Evolutionary conservation across 2,329 filamentous ascomycete genomes (phyloP).

Genomic region (Rhexocercosporidium sp.): DNA sequence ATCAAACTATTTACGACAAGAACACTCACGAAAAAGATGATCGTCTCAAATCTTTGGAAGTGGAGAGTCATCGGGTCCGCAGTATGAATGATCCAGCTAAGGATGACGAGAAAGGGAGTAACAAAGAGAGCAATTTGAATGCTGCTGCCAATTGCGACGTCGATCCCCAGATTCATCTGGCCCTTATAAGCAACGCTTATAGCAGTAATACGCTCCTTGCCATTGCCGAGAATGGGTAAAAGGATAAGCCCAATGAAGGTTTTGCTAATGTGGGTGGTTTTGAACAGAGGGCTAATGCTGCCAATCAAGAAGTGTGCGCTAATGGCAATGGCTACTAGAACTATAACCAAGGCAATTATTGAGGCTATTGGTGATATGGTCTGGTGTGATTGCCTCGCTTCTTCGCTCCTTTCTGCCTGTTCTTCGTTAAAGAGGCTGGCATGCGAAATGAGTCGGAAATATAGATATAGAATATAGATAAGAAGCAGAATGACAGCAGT

Average conservation of each 20-base stretch:
- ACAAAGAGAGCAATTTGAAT: slow-evolving; percentile 83
- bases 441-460: slow-evolving; percentile 79
- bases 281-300: slow-evolving; percentile 74
- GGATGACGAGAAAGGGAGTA: slow-evolving; percentile 68
- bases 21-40: slow-evolving; percentile 76
- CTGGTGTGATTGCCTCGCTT: background rate
- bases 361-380: background rate
- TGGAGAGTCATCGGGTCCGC: slow-evolving; percentile 72
- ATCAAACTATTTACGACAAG: slow-evolving; percentile 78
- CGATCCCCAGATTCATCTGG: slow-evolving; percentile 76
- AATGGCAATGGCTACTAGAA: background rate
- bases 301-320: slow-evolving; percentile 77
- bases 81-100: slow-evolving; percentile 65
- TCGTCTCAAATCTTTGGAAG: slow-evolving; percentile 81
- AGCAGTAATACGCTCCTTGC: slow-evolving; percentile 79
- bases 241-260: slow-evolving; percentile 80
- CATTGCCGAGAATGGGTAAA: slow-evolving; percentile 79
- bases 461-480: slow-evolving; percentile 77
- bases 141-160: slow-evolving; percentile 78
- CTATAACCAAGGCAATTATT: background rate
- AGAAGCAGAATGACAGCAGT: slow-evolving; percentile 76
- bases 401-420: slow-evolving; percentile 2
- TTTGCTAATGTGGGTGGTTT: slow-evolving; percentile 72
- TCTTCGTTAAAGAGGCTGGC: slow-evolving; percentile 70
- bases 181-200: slow-evolving; percentile 77